phyloP scores from a whole-genome alignment of 225 moss, liverwort and hornwort species.

The Pseudoscleropodium purum region DNA sequence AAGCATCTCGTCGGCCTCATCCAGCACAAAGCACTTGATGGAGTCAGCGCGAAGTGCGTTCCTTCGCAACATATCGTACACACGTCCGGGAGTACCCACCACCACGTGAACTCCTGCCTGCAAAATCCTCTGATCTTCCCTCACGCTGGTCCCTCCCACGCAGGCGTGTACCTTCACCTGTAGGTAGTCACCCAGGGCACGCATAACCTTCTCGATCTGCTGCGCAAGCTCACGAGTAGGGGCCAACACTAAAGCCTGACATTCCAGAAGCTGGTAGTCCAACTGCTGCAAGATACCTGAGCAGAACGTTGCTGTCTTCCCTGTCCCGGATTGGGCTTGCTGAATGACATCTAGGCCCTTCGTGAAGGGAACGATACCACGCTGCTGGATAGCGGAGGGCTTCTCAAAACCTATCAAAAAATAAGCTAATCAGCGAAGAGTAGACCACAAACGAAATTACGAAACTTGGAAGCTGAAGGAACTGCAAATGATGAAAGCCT shows the following conservation, averaged over 20 bases:
- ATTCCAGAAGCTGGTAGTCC: conserved; percentile 51
- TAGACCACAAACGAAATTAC: not conserved
- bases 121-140: conserved; percentile 59
- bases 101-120: conserved; percentile 68
- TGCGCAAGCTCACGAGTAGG: conserved; percentile 67
- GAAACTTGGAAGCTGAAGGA: not conserved
- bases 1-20: conserved; percentile 73
- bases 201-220: conserved; percentile 75
- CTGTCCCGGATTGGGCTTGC: conserved; percentile 65
- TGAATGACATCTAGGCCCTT: conserved; percentile 67
- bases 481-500: not conserved
- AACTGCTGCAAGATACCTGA: conserved; percentile 60
- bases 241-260: conserved; percentile 63
- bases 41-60: conserved; percentile 52
- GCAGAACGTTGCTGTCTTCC: conserved; percentile 62
- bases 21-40: conserved; percentile 72
- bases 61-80: conserved; percentile 64
- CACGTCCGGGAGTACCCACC: conserved; percentile 67
- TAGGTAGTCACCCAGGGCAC: conserved; percentile 59
- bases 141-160: conserved; percentile 70
- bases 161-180: conserved; percentile 68
- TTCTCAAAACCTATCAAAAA: conserved; percentile 54
- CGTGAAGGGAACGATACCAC: conserved; percentile 62
- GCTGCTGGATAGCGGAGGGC: conserved; percentile 66
- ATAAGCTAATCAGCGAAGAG: not conserved